Evolutionary conservation across 208 protist species (phyloP), one percentile per base, ranked within the genome.

Genomic region (Crithidia acanthocephali): DNA sequence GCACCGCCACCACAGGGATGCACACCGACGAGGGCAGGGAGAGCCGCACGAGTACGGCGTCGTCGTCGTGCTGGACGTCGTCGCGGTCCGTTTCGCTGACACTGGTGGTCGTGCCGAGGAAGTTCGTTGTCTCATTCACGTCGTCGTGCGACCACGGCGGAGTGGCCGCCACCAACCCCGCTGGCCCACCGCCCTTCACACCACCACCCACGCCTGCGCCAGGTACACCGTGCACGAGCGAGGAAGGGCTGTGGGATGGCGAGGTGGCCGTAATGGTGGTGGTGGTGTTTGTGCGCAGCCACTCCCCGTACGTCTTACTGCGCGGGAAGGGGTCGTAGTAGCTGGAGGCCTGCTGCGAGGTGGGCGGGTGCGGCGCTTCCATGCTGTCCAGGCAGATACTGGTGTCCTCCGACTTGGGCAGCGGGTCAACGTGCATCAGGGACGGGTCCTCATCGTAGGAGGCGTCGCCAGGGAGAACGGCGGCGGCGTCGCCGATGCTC

Each of bases 11-110:
- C 10, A 77, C 37, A 0, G 72, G 72, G 22, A 59, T 77, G 51
- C 72, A 77, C 22, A 77, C 51, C 16, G 72, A 71, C 23, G 42
- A 37, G 22, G 72, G 72, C 18, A 77, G 44, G 3, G 72, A 63
- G 64, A 77, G 72, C 1, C 62, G 44, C 35, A 56, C 65, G 30
- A 77, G 33, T 6, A 77, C 56, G 6, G 45, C n/a, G 58, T 77
- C 72, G 72, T 67, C 72, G 72, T 67, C 61, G 25, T 42, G 25
- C 1, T 23, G 20, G 28, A n/a, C 48, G n/a, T 25, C 48, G 61
- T 11, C 42, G 20, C 8, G 4, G 61, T 56, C 48, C 13, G 18
- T 32, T 18, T 57, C 61, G 20, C 22, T 55, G 5, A 55, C 33
- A 22, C 61, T 67, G 16, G 61, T 57, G 2, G 61, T 67, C 33